phyloP scores from a whole-genome alignment of 1,284 basidiomycete species.

The Fomitopsis betulina region DNA sequence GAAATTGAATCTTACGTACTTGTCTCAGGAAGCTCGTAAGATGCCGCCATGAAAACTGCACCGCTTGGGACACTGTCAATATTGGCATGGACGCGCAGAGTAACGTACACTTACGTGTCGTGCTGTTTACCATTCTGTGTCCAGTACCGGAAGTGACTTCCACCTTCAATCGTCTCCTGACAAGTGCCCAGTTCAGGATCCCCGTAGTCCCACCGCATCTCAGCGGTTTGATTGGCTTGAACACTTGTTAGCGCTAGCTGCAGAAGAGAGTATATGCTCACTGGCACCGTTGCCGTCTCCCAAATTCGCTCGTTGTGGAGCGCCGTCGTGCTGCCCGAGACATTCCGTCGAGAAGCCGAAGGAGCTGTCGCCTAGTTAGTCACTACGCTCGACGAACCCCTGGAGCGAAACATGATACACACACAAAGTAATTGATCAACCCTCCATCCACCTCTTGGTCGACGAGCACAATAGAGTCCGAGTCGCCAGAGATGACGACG shows the following conservation, averaged over 20 bases:
- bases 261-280: slow-evolving; percentile 30
- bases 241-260: background rate
- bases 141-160: slow-evolving; percentile 92
- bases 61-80: slow-evolving; percentile 36
- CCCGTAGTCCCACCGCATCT: slow-evolving; percentile 78
- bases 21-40: slow-evolving; percentile 66
- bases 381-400: background rate
- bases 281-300: slow-evolving; percentile 78
- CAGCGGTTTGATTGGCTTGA: slow-evolving; percentile 71
- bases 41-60: slow-evolving; percentile 82
- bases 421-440: slow-evolving; percentile 76
- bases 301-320: slow-evolving; percentile 71
- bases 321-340: slow-evolving; percentile 75
- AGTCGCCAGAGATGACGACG: slow-evolving; percentile 78
- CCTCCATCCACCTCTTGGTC: slow-evolving; percentile 65
- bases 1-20: slow-evolving; percentile 30
- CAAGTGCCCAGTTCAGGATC: slow-evolving; percentile 78
- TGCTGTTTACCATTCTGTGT: slow-evolving; percentile 62
- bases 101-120: slow-evolving; percentile 41
- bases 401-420: slow-evolving; percentile 20
- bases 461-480: slow-evolving; percentile 69
- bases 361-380: slow-evolving; percentile 28
- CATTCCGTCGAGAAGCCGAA: slow-evolving; percentile 79
- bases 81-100: background rate
- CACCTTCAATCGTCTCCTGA: slow-evolving; percentile 82